Conservation (phyloP, 441 rosid species). For the Hura crepitans region DNA sequence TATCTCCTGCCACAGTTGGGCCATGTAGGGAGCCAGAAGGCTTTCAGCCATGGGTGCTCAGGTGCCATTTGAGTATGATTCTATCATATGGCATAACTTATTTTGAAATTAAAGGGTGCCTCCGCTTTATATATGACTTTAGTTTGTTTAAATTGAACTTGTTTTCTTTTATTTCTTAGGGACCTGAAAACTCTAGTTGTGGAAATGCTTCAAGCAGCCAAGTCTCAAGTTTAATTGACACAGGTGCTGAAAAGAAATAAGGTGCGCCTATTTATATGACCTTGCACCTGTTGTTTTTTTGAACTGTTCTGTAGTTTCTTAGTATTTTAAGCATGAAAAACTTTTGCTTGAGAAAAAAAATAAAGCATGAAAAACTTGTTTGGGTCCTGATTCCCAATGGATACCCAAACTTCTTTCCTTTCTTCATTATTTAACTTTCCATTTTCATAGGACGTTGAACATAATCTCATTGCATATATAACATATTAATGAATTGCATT, state of each 20-base stretch:
- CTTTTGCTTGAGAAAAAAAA: no score
- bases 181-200: slow-evolving; percentile 80
- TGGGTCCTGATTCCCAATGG: background rate
- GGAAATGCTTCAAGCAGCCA: slow-evolving; percentile 85
- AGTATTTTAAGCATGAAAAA: background rate
- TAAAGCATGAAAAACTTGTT: background rate
- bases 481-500: background rate
- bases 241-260: slow-evolving; percentile 17
- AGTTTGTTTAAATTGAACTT: background rate
- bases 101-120: background rate
- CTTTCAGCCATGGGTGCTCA: background rate
- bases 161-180: slow-evolving; percentile 36
- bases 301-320: slow-evolving; percentile 1
- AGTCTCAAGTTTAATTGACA: slow-evolving; percentile 37
- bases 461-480: background rate
- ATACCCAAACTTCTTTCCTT: no score
- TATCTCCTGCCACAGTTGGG: background rate
- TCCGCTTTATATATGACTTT: slow-evolving; percentile 2
- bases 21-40: background rate
- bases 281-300: background rate
- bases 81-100: background rate
- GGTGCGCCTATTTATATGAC: slow-evolving; percentile 19
- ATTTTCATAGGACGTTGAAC: background rate
- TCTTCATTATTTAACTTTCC: no score
- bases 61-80: background rate